Percentiles rank a stretch among this genome's conserved stretches.
Evolutionary conservation across 257 asterid genomes (phyloP).

Genomic region (Anisodus acutangulus): DNA sequence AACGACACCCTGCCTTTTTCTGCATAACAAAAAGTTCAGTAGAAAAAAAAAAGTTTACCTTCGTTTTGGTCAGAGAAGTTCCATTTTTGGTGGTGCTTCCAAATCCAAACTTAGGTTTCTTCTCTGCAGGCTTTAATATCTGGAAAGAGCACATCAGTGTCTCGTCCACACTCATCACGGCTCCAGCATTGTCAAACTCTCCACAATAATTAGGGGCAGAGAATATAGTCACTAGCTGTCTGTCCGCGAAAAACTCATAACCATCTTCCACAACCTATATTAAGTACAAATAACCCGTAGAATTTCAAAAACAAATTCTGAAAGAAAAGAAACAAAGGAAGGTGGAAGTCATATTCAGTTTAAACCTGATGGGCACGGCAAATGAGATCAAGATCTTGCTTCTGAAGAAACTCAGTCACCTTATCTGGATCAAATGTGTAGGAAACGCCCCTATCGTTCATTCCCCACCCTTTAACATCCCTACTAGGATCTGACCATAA

Average conservation of each 20-base stretch:
- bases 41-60: conserved; percentile 45
- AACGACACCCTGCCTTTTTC: background rate
- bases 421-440: conserved; percentile 69
- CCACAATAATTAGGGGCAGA: conserved; percentile 90
- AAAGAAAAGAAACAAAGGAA: background rate
- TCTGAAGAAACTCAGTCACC: conserved; percentile 70
- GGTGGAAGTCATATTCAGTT: background rate
- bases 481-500: conserved; percentile 83
- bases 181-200: conserved; percentile 82
- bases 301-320: background rate
- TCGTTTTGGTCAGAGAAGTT: conserved; percentile 54
- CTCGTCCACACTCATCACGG: conserved; percentile 87
- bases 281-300: background rate
- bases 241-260: conserved; percentile 81
- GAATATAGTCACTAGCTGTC: conserved; percentile 79
- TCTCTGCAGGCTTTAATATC: conserved; percentile 76
- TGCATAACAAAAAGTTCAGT: background rate
- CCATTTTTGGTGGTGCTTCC: conserved; percentile 67
- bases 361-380: conserved; percentile 87
- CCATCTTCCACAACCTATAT: conserved; percentile 82
- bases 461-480: conserved; percentile 78
- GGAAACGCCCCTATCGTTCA: conserved; percentile 81
- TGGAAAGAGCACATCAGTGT: conserved; percentile 89
- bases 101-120: conserved; percentile 71
- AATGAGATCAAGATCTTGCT: conserved; percentile 74